A percentile compares a stretch with the other conserved stretches of the same genome.
phyloP scores from a whole-genome alignment of 2,329 filamentous ascomycete genomes.

The Pseudocercospora fuligena region DNA sequence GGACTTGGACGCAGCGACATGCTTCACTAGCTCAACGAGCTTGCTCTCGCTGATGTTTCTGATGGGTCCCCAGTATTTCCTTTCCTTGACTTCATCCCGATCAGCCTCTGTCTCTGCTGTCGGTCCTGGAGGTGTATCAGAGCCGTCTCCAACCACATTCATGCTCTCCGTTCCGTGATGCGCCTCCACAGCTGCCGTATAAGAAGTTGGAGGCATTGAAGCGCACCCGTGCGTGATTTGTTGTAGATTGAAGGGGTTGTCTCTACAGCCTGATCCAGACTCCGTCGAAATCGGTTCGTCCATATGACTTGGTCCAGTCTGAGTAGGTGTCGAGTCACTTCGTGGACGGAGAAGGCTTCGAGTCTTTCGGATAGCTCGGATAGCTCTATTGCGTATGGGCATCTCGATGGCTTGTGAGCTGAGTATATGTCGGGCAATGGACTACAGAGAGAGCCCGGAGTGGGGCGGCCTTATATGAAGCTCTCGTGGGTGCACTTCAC shows the following conservation, averaged over 20 bases:
- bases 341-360: neutral
- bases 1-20: slow-evolving; percentile 10
- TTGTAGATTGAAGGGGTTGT: neutral
- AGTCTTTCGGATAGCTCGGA: neutral
- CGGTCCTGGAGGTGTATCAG: neutral
- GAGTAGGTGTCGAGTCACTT: neutral
- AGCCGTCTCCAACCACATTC: neutral
- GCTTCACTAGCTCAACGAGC: slow-evolving; percentile 13
- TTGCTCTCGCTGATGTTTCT: slow-evolving; percentile 17
- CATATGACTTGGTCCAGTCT: neutral
- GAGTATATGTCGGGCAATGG: neutral
- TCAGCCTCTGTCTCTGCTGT: neutral
- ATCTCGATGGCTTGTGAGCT: neutral
- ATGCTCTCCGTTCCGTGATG: neutral
- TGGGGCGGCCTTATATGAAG: neutral
- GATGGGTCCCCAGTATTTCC: slow-evolving; percentile 25
- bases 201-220: neutral
- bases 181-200: neutral
- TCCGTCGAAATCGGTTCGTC: neutral
- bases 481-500: neutral
- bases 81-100: neutral
- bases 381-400: neutral
- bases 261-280: neutral
- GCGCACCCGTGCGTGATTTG: neutral
- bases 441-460: neutral